Evolutionary conservation across 352 stramenopile genomes (phyloP).

Genomic region (Phytophthora multivora): DNA sequence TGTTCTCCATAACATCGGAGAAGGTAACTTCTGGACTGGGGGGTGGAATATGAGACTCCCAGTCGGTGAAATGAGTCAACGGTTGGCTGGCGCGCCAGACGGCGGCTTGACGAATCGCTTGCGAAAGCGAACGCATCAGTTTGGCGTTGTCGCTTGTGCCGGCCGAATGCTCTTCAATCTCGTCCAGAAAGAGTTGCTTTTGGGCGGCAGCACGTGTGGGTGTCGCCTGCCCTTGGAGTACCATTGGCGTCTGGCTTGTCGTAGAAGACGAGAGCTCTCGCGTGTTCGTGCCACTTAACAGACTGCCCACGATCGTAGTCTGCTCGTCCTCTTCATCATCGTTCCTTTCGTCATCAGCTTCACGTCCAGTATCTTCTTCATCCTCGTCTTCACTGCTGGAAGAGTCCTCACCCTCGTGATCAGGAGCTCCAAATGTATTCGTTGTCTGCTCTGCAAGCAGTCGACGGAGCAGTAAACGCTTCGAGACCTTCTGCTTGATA

Average conservation of each 20-base stretch:
- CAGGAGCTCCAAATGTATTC: conserved; percentile 33
- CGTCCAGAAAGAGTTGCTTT: conserved; percentile 58
- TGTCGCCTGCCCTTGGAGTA: conserved; percentile 19
- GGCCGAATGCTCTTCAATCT: conserved; percentile 74
- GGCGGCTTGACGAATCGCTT: conserved; percentile 75
- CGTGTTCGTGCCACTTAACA: conserved; percentile 71
- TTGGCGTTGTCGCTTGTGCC: conserved; percentile 63
- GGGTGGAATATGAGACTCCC: conserved; percentile 62
- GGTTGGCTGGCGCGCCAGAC: conserved; percentile 81
- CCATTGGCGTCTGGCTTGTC: conserved; percentile 4
- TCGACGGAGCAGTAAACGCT: conserved; percentile 74
- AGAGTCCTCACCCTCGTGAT: conserved; percentile 56
- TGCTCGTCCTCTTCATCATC: conserved; percentile 82
- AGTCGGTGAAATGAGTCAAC: conserved; percentile 69
- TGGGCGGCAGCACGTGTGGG: conserved; percentile 21
- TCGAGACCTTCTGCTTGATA: conserved; percentile 87
- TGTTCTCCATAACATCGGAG: conserved; percentile 75
- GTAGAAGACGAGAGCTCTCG: conserved; percentile 52
- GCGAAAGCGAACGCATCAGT: conserved; percentile 76
- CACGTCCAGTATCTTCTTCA: conserved; percentile 50
- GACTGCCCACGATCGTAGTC: conserved; percentile 78
- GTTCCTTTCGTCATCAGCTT: conserved; percentile 52
- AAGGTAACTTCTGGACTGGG: conserved; percentile 72
- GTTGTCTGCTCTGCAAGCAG: conserved; percentile 78
- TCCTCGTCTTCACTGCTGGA: conserved; percentile 82